A percentile compares a stretch with the other conserved stretches of the same genome.
phyloP scores from a whole-genome alignment of 495 filamentous ascomycete species.

The Daldinia decipiens region DNA sequence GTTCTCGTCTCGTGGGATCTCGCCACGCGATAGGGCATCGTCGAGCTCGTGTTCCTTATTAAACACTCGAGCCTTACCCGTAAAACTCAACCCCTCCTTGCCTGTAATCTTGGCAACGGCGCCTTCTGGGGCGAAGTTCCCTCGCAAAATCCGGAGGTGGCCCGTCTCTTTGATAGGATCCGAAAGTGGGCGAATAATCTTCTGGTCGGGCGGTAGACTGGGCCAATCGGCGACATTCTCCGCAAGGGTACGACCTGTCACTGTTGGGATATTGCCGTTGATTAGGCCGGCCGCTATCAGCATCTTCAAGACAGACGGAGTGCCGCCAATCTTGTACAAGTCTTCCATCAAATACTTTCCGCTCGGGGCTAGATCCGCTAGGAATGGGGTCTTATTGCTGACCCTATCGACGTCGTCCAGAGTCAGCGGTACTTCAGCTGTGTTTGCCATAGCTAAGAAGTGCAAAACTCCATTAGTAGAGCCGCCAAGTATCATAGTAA shows the following conservation, averaged over 20 bases:
- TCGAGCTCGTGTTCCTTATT: constrained; percentile 87
- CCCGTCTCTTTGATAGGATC: constrained; percentile 90
- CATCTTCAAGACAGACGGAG: constrained; percentile 90
- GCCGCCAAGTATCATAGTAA: constrained; percentile 93
- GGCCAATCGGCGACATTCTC: constrained; percentile 89
- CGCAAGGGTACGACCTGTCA: constrained; percentile 89
- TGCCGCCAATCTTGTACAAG: constrained; percentile 91
- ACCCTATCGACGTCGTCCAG: constrained; percentile 90
- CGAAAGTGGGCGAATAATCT: constrained; percentile 81
- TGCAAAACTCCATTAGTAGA: constrained; percentile 94
- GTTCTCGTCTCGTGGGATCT: constrained; percentile 76
- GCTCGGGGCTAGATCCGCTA: constrained; percentile 90
- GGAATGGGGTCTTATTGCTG: constrained; percentile 88
- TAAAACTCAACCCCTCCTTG: constrained; percentile 88
- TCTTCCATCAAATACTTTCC: constrained; percentile 95
- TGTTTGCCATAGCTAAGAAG: constrained; percentile 93
- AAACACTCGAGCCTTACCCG: constrained; percentile 87
- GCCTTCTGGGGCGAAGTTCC: constrained; percentile 91
- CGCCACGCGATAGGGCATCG: constrained; percentile 73
- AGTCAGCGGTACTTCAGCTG: constrained; percentile 82
- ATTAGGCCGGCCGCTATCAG: constrained; percentile 84
- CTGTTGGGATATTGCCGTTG: constrained; percentile 85
- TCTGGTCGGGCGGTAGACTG: constrained; percentile 80
- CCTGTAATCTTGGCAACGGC: constrained; percentile 98
- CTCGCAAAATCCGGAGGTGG: constrained; percentile 88